phyloP scores from a whole-genome alignment of 2,329 filamentous ascomycete genomes.

The Penicillium sp. region DNA sequence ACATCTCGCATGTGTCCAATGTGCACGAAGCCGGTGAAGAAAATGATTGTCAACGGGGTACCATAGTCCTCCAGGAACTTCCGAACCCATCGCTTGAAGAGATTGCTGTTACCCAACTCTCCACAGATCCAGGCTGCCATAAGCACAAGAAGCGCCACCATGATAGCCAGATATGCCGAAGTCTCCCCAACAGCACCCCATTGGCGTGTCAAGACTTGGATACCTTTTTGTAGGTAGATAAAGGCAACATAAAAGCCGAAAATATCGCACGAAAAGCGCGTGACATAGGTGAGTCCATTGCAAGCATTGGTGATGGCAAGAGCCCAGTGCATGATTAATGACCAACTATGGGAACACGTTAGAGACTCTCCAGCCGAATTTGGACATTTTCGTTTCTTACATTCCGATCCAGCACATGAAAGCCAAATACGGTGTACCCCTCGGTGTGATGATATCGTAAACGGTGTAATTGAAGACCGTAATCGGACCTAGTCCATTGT shows the following conservation, averaged over 20 bases:
- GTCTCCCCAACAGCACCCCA: slow-evolving; percentile 60
- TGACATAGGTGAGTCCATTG: slow-evolving; percentile 86
- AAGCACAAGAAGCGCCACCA: slow-evolving; percentile 75
- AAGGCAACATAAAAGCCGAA: slow-evolving; percentile 93
- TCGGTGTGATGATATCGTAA: slow-evolving; percentile 80
- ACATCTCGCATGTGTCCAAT: slow-evolving; percentile 78
- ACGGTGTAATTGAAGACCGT: slow-evolving; percentile 95
- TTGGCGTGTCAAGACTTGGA: slow-evolving; percentile 79
- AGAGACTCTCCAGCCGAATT: slow-evolving; percentile 10
- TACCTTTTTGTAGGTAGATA: slow-evolving; percentile 88
- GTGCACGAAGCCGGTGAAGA: slow-evolving; percentile 88
- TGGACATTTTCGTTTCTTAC: slow-evolving; percentile 42
- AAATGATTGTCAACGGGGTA: slow-evolving; percentile 77
- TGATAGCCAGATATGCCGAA: slow-evolving; percentile 75
- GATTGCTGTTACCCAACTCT: slow-evolving; percentile 66
- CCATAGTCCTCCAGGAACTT: slow-evolving; percentile 90
- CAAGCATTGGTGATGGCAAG: slow-evolving; percentile 83
- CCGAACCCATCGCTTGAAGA: slow-evolving; percentile 74
- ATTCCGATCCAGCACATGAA: slow-evolving; percentile 94
- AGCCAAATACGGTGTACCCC: slow-evolving; percentile 76
- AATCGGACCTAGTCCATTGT: slow-evolving; percentile 64
- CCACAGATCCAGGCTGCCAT: slow-evolving; percentile 74
- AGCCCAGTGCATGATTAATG: slow-evolving; percentile 79
- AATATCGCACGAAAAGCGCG: slow-evolving; percentile 88
- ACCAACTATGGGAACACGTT: slow-evolving; percentile 60